These are phyloP conservation scores for Rheum nobile DNA, from an alignment of 148 eudicot species.

Conservation along the genomic window DNA sequence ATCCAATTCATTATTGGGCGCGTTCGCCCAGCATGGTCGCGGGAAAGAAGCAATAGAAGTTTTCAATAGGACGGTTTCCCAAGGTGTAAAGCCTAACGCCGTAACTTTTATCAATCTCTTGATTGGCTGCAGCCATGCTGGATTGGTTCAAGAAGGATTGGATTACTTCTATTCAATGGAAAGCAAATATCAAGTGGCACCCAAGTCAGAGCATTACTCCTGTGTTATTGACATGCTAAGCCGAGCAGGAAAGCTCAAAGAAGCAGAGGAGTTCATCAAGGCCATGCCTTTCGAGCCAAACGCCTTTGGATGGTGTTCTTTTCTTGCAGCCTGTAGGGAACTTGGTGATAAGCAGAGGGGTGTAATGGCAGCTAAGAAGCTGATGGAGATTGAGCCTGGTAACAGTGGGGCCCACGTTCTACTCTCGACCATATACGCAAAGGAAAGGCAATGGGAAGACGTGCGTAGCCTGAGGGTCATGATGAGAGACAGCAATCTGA, in stretches of 20 bases:
- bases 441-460: slow-evolving; percentile 29
- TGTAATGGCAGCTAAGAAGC: slow-evolving; percentile 25
- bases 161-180: slow-evolving; percentile 31
- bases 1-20: slow-evolving; percentile 32
- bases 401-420: slow-evolving; percentile 33
- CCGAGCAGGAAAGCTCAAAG: slow-evolving; percentile 44
- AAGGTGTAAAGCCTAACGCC: slow-evolving; percentile 26
- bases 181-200: slow-evolving; percentile 22
- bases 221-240: slow-evolving; percentile 44
- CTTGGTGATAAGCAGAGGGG: slow-evolving; percentile 31
- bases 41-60: slow-evolving; percentile 22
- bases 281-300: slow-evolving; percentile 51
- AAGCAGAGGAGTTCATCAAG: slow-evolving; percentile 32
- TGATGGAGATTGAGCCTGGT: slow-evolving; percentile 34
- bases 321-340: slow-evolving; percentile 36
- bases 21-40: slow-evolving; percentile 34
- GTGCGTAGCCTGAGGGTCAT: slow-evolving; percentile 30
- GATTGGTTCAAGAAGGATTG: slow-evolving; percentile 38
- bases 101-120: slow-evolving; percentile 35
- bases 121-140: slow-evolving; percentile 49
- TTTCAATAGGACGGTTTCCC: slow-evolving; percentile 20
- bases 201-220: slow-evolving; percentile 34
- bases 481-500: slow-evolving; percentile 31
- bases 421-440: slow-evolving; percentile 45
- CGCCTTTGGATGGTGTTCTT: slow-evolving; percentile 44